phyloP scores from a whole-genome alignment of 2,329 filamentous ascomycete species.

The Alternaria triticimaculans region DNA sequence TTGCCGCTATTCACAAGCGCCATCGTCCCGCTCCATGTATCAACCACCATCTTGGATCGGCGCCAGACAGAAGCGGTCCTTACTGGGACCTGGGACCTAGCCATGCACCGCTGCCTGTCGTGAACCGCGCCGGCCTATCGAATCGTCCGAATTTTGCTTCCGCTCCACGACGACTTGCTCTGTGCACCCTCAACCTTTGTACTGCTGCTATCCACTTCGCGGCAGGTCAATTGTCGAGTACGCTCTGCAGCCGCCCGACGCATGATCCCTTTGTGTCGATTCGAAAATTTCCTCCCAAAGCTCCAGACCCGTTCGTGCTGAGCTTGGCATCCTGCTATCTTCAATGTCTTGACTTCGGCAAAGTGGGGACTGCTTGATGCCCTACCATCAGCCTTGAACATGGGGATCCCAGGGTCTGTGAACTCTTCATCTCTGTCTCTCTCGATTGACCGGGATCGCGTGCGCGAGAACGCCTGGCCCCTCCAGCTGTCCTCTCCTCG shows the following conservation, averaged over 20 bases:
- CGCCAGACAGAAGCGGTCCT: slow-evolving; percentile 37
- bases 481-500: slow-evolving; percentile 21
- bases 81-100: slow-evolving; percentile 26
- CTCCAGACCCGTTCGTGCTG: slow-evolving; percentile 1
- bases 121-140: slow-evolving; percentile 37
- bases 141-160: slow-evolving; percentile 16
- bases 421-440: slow-evolving; percentile 10
- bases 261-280: slow-evolving; percentile 8
- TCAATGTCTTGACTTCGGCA: not conserved
- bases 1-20: slow-evolving; percentile 11
- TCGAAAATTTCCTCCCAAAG: not conserved
- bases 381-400: slow-evolving; percentile 12
- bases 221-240: slow-evolving; percentile 23
- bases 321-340: not conserved
- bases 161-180: slow-evolving; percentile 23
- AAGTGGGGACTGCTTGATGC: slow-evolving; percentile 14
- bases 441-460: slow-evolving; percentile 5
- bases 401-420: slow-evolving; percentile 7
- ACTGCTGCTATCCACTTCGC: slow-evolving; percentile 16
- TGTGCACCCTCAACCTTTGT: slow-evolving; percentile 26
- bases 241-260: slow-evolving; percentile 24
- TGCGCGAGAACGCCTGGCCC: slow-evolving; percentile 33
- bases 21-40: slow-evolving; percentile 24
- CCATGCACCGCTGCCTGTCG: slow-evolving; percentile 30
- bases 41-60: slow-evolving; percentile 38